A percentile compares a stretch with the other conserved stretches of the same genome.
phyloP scores from a whole-genome alignment of 805 yeast genomes.

The Sugiyamaella boreocaroliniensis region DNA sequence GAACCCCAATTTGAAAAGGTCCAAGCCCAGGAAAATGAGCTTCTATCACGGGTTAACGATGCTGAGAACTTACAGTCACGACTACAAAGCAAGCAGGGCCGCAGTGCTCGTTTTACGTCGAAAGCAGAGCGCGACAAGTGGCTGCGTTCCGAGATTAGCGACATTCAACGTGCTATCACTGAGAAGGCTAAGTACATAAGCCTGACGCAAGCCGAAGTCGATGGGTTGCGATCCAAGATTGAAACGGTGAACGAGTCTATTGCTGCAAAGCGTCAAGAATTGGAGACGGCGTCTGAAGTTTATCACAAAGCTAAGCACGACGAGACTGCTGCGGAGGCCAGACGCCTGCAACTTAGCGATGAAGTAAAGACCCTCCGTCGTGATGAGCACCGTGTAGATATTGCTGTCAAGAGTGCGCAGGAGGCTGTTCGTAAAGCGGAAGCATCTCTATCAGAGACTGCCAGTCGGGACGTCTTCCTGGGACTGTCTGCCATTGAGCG shows the following conservation, averaged over 20 bases:
- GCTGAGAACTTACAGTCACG: conserved; percentile 48
- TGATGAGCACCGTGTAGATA: conserved; percentile 58
- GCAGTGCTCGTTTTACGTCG: conserved; percentile 51
- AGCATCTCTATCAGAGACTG: conserved; percentile 54
- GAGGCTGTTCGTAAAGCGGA: conserved; percentile 53
- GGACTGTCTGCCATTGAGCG: conserved; percentile 66
- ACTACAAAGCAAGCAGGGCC: conserved; percentile 66
- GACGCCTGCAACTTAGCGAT: conserved; percentile 42
- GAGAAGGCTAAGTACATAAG: conserved; percentile 20
- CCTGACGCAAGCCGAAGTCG: conserved; percentile 12
- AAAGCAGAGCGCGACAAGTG: conserved; percentile 59
- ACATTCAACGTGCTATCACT: conserved; percentile 29
- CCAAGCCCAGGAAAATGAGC: conserved; percentile 35
- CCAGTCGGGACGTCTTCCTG: conserved; percentile 18
- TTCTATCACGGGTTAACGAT: conserved; percentile 37
- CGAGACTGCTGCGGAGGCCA: conserved; percentile 13
- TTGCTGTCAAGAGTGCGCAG: conserved; percentile 48
- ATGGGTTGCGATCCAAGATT: conserved; percentile 11
- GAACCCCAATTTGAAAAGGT: conserved; percentile 21
- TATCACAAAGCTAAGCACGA: conserved; percentile 13
- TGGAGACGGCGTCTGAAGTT: conserved; percentile 19
- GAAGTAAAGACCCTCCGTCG: conserved; percentile 72
- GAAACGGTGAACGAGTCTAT: conserved; percentile 13
- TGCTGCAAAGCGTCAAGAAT: conserved; percentile 9
- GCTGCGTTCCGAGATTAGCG: conserved; percentile 49